Base-by-base conservation (phyloP, 805 yeast genomes). In the Soucietia sequanensis region DNA sequence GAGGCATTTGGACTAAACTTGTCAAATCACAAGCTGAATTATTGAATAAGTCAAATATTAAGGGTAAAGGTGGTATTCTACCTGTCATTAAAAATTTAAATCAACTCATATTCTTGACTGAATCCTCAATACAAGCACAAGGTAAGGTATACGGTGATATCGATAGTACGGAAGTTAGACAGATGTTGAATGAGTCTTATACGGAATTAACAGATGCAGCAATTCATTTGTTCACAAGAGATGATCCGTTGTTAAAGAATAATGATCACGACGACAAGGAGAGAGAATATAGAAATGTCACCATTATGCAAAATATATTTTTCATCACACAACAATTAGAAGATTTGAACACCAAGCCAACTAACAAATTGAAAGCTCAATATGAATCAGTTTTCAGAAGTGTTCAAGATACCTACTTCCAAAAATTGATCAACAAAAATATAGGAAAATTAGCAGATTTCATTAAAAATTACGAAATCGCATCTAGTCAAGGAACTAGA, bases 361-460 rank as follows among this genome's bases (percentile, higher is more conserved):
- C 56, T 4, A 47, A 42, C 8, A 48, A 44, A 22, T 55, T 64
- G 50, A 48, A 39, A 23, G 20, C 37, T 4, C 46, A 47, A 30
- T 47, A 67, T 28, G 57, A 54, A 2, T 21, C 44, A 3, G 54
- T 58, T 4, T 65, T 64, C 44, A 46, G 42, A 26, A 48, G 48
- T 31, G 52, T 55, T 7, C 56, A 62, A 44, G 47, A 44, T 3
- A 47, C 47, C 16, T 67, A 68, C 40, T 64, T 65, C 51, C 56
- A 55, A 32, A 55, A 52, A 43, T 44, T 60, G 11, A 41, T 65
- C 16, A 49, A 51, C 36, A 68, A 80, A 30, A 68, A 78, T 16
- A 68, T 88, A 48, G 91, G 93, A 0, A 83, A 82, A 48, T 48
- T 89, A 32, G 62, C 77, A 11, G 78, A 76, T 18, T 82, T 85